phyloP scores from a whole-genome alignment of 2,329 filamentous ascomycete genomes.

The Trichoderma cornu-damae region DNA sequence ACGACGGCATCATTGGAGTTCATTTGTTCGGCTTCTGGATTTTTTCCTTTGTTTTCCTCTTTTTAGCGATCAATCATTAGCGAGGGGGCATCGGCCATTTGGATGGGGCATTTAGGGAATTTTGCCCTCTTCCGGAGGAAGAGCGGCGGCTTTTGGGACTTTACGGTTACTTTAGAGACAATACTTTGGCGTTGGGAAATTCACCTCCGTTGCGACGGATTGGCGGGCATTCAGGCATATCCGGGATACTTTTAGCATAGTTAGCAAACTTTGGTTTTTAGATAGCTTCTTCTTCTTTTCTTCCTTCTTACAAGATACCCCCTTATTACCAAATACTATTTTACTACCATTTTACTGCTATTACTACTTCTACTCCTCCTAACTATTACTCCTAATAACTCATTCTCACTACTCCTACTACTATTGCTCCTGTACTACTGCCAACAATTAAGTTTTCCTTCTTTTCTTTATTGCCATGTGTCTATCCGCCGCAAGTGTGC shows the following conservation, averaged over 20 bases:
- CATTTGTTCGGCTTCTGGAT: background rate
- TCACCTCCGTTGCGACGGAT: slow-evolving; percentile 7
- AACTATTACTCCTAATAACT: no score
- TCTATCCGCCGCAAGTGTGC: background rate
- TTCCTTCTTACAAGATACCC: slow-evolving; percentile 11
- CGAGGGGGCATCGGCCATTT: slow-evolving; percentile 7
- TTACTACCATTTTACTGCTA: no score
- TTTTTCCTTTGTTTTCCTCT: no score
- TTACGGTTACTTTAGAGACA: background rate
- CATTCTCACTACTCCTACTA: no score
- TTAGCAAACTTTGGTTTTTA: slow-evolving; percentile 8
- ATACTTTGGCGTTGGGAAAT: slow-evolving; percentile 12
- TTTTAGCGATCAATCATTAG: slow-evolving; percentile 8
- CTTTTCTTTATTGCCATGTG: slow-evolving; percentile 6
- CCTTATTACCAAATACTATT: no score
- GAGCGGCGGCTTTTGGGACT: background rate
- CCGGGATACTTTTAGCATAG: slow-evolving; percentile 3
- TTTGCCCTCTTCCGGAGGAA: slow-evolving; percentile 7
- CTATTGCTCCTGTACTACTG: no score
- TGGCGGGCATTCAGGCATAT: slow-evolving; percentile 3
- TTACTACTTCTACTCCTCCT: background rate
- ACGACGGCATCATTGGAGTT: slow-evolving; percentile 16
- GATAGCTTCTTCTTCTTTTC: slow-evolving; percentile 7
- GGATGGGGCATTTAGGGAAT: background rate
- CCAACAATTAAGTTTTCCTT: no score